These are phyloP conservation scores for Xylariaceae sp. DNA, from an alignment of 2,329 filamentous ascomycete species.

Conservation along the genomic window DNA sequence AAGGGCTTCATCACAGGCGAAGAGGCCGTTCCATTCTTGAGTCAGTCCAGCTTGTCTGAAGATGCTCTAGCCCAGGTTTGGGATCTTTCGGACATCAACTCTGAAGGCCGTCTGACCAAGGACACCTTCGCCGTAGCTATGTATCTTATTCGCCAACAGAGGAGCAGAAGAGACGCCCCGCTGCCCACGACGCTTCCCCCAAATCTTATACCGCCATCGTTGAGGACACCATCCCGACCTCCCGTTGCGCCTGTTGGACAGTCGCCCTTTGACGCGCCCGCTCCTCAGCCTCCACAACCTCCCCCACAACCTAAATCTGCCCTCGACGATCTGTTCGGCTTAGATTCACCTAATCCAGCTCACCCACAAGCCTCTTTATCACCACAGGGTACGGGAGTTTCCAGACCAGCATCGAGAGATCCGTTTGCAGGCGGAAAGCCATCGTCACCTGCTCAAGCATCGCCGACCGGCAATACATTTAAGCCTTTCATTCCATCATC, in stretches of 20 bases:
- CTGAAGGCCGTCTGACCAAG: conserved; percentile 75
- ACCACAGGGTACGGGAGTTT: conserved; percentile 64
- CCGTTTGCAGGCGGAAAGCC: conserved; percentile 56
- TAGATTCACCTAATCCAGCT: conserved; percentile 63
- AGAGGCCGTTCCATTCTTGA: conserved; percentile 90
- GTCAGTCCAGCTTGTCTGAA: conserved; percentile 83
- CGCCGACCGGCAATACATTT: conserved; percentile 55
- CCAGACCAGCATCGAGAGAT: conserved; percentile 44
- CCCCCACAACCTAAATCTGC: conserved; percentile 65
- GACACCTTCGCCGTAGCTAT: conserved; percentile 97
- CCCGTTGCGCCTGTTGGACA: conserved; percentile 38
- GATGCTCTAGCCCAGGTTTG: conserved; percentile 91
- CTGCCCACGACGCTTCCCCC: conserved; percentile 75
- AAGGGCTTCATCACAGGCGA: conserved; percentile 87
- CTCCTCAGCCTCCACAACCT: conserved; percentile 24
- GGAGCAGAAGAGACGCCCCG: conserved; percentile 62
- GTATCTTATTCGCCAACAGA: conserved; percentile 90
- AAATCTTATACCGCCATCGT: conserved; percentile 79
- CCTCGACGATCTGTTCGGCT: conserved; percentile 87
- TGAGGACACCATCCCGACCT: conserved; percentile 60
- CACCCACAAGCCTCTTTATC: conserved; percentile 60
- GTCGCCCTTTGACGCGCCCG: conserved; percentile 45
- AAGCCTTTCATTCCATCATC: conserved; percentile 92
- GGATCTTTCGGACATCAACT: conserved; percentile 94
- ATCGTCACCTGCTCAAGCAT: conserved; percentile 50